Evolutionary conservation across 106 monocot species (phyloP).

Genomic region (Chionographis japonica): DNA sequence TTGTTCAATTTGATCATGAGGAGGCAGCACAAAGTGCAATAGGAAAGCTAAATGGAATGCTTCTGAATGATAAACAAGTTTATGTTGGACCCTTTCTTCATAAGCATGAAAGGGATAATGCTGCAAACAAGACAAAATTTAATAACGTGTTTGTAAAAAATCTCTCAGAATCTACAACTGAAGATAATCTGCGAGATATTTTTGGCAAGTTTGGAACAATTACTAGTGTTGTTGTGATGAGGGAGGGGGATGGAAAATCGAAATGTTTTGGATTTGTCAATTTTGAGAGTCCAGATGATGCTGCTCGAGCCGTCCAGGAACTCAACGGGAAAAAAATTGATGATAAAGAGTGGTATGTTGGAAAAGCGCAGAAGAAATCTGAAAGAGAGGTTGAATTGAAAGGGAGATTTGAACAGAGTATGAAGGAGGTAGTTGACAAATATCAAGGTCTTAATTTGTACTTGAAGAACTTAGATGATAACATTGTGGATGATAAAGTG

Average conservation of each 20-base stretch:
- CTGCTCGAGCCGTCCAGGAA: slow-evolving; percentile 66
- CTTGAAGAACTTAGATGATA: slow-evolving; percentile 87
- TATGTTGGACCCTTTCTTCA: slow-evolving; percentile 87
- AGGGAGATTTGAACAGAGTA: slow-evolving; percentile 55
- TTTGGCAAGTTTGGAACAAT: slow-evolving; percentile 79
- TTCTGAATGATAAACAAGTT: slow-evolving; percentile 80
- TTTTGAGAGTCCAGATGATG: slow-evolving; percentile 83
- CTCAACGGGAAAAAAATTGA: slow-evolving; percentile 85
- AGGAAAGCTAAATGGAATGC: slow-evolving; percentile 87
- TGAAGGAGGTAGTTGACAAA: slow-evolving; percentile 54
- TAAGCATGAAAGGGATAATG: slow-evolving; percentile 77
- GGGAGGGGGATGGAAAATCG: slow-evolving; percentile 77
- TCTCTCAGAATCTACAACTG: slow-evolving; percentile 62
- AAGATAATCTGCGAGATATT: slow-evolving; percentile 49
- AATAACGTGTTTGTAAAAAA: slow-evolving; percentile 97
- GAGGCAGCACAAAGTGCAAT: slow-evolving; percentile 78
- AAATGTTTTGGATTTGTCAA: slow-evolving; percentile 95
- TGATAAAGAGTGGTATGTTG: slow-evolving; percentile 92
- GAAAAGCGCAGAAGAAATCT: slow-evolving; percentile 87
- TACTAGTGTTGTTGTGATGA: slow-evolving; percentile 83
- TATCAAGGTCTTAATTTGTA: slow-evolving; percentile 71
- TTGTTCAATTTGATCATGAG: slow-evolving; percentile 83
- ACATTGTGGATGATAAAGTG: slow-evolving; percentile 67
- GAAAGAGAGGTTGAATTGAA: slow-evolving; percentile 84
- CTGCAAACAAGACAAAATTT: slow-evolving; percentile 38